Evolutionary conservation across 371 early-diverging fungal genomes (phyloP).

Genomic region (Mortierella sp.): DNA sequence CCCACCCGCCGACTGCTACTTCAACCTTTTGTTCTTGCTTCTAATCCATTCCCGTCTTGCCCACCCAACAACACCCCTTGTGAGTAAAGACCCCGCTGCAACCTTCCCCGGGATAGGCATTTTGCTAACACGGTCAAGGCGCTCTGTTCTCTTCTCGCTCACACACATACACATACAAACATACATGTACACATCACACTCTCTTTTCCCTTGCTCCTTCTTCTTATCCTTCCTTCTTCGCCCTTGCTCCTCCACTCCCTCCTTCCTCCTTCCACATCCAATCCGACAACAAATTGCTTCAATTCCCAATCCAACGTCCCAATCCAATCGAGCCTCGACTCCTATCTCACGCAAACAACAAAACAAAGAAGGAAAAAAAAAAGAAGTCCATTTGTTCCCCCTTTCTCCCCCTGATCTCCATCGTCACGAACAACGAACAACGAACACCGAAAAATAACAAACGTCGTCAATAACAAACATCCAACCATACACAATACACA

Average conservation of each 20-base stretch:
- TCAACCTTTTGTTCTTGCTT: too few species aligned
- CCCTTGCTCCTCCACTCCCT: neutral
- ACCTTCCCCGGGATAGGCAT: neutral
- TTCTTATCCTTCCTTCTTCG: neutral
- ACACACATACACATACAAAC: neutral
- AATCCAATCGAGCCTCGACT: neutral
- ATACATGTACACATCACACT: neutral
- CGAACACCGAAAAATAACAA: neutral
- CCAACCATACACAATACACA: too few species aligned
- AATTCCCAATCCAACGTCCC: neutral
- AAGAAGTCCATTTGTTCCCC: neutral
- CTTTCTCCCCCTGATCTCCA: neutral
- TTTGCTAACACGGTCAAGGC: too few species aligned
- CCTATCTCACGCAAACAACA: neutral
- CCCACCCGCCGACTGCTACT: too few species aligned
- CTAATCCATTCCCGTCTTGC: too few species aligned
- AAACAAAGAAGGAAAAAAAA: neutral
- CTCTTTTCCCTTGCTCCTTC: constrained; percentile 1
- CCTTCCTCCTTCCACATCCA: neutral
- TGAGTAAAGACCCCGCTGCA: neutral
- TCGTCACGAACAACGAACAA: neutral
- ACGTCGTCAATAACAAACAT: neutral
- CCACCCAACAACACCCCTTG: too few species aligned
- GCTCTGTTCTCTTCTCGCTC: neutral
- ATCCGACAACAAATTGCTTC: neutral